phyloP scores from a whole-genome alignment of 2,329 filamentous ascomycete species.

The Coleophoma eucalyptorum region DNA sequence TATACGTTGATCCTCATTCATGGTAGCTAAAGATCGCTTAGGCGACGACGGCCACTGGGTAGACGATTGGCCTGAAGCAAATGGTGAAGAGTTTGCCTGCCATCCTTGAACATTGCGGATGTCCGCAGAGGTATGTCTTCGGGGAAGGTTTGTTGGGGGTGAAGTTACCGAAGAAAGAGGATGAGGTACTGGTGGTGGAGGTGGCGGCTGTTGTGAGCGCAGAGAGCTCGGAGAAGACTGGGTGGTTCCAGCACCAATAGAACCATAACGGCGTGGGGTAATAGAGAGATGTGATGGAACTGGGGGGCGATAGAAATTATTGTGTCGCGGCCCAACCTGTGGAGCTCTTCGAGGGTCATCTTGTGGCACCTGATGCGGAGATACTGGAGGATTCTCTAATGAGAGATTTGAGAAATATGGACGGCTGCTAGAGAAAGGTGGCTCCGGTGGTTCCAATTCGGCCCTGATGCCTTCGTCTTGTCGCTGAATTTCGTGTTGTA shows the following conservation, averaged over 20 bases:
- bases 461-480: slow-evolving; percentile 53
- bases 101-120: slow-evolving; percentile 80
- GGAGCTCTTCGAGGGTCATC: slow-evolving; percentile 77
- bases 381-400: slow-evolving; percentile 74
- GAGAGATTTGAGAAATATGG: slow-evolving; percentile 59
- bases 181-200: slow-evolving; percentile 59
- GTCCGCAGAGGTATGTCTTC: slow-evolving; percentile 92
- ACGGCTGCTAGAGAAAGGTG: slow-evolving; percentile 58
- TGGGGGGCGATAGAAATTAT: slow-evolving; percentile 70
- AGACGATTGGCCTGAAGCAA: slow-evolving; percentile 58
- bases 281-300: slow-evolving; percentile 79
- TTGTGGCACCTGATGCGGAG: slow-evolving; percentile 80
- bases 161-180: slow-evolving; percentile 60
- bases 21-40: slow-evolving; percentile 42
- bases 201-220: slow-evolving; percentile 61
- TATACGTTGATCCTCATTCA: slow-evolving; percentile 53
- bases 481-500: slow-evolving; percentile 59
- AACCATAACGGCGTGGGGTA: slow-evolving; percentile 77
- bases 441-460: slow-evolving; percentile 65
- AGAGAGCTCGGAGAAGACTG: slow-evolving; percentile 72
- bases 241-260: slow-evolving; percentile 66
- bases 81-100: slow-evolving; percentile 62
- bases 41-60: slow-evolving; percentile 67
- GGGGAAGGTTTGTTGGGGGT: slow-evolving; percentile 66
- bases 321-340: slow-evolving; percentile 48